Evolutionary conservation across 2,329 filamentous ascomycete genomes (phyloP).

Genomic region (Chaetothyriales sp.): DNA sequence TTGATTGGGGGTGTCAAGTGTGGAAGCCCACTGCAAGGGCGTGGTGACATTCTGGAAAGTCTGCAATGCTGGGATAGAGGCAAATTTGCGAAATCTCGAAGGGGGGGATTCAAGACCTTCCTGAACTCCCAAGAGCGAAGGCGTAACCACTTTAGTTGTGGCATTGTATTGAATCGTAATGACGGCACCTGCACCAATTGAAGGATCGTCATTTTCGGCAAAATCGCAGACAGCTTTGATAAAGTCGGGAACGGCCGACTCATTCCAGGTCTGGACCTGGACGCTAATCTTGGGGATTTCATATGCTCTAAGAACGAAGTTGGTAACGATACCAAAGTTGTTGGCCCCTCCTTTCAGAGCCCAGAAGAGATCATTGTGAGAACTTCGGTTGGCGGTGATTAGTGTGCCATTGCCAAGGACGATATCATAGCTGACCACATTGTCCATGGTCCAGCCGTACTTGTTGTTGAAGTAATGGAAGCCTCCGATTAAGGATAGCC

Average conservation of each 20-base stretch:
- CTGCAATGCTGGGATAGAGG: too few species aligned
- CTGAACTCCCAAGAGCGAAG: conserved; percentile 24
- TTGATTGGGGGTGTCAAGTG: too few species aligned
- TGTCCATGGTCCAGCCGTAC: conserved; percentile 26
- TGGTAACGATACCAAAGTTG: conserved; percentile 27
- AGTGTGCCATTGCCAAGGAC: conserved; percentile 22
- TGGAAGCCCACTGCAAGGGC: too few species aligned
- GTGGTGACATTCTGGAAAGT: too few species aligned
- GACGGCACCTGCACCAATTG: too few species aligned
- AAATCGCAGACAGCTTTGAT: conserved; percentile 24
- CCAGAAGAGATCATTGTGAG: conserved; percentile 24
- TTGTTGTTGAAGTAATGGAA: conserved; percentile 24
- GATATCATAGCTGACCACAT: conserved; percentile 23
- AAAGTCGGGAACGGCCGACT: conserved; percentile 17
- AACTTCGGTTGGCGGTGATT: conserved; percentile 15
- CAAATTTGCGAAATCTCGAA: too few species aligned
- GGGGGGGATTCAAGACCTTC: too few species aligned
- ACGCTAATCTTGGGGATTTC: conserved; percentile 8
- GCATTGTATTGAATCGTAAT: too few species aligned
- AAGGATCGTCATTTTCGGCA: conserved; percentile 22
- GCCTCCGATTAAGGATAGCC: conserved; percentile 25
- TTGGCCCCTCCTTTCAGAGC: conserved; percentile 27
- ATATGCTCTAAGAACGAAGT: conserved; percentile 11
- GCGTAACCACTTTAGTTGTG: conserved; percentile 25
- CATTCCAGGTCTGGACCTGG: conserved; percentile 8